These are phyloP conservation scores for Malassezia obtusa DNA, from an alignment of 1,284 basidiomycete species.

Conservation along the genomic window DNA sequence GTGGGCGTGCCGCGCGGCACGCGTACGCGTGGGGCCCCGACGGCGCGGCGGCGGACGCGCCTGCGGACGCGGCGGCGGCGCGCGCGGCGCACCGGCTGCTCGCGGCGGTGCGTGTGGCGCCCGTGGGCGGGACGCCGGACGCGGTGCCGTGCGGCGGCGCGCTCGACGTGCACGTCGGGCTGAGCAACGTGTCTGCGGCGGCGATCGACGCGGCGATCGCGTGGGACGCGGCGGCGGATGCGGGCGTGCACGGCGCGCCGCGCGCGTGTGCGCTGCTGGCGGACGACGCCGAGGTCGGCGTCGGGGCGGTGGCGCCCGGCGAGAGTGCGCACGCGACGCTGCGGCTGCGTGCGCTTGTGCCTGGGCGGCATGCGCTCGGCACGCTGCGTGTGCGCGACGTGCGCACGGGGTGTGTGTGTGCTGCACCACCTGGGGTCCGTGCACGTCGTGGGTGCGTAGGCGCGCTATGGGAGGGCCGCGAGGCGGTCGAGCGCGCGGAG, in stretches of 20 bases:
- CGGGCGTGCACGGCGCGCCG: neutral
- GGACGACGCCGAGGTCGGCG: neutral
- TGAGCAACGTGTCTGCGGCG: slow-evolving; percentile 4
- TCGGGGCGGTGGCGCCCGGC: neutral
- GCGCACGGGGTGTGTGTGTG: neutral
- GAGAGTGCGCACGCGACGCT: neutral
- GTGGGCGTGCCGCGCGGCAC: neutral
- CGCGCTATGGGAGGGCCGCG: neutral
- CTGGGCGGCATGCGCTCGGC: slow-evolving; percentile 6
- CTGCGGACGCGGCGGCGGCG: neutral
- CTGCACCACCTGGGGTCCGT: slow-evolving; percentile 6
- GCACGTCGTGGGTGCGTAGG: neutral
- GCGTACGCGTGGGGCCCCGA: neutral
- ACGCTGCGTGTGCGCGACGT: slow-evolving; percentile 1
- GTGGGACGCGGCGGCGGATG: too few species aligned
- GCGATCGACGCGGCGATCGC: neutral
- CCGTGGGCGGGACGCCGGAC: neutral
- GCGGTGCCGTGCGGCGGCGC: neutral
- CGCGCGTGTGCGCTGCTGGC: neutral
- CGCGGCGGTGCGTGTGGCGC: neutral
- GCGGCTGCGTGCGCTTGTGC: neutral
- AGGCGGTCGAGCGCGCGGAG: neutral
- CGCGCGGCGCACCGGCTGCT: neutral
- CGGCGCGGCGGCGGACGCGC: neutral
- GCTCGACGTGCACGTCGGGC: neutral